These are phyloP conservation scores for Suhomyces sp. DNA, from an alignment of 805 yeast species.

Conservation along the genomic window DNA sequence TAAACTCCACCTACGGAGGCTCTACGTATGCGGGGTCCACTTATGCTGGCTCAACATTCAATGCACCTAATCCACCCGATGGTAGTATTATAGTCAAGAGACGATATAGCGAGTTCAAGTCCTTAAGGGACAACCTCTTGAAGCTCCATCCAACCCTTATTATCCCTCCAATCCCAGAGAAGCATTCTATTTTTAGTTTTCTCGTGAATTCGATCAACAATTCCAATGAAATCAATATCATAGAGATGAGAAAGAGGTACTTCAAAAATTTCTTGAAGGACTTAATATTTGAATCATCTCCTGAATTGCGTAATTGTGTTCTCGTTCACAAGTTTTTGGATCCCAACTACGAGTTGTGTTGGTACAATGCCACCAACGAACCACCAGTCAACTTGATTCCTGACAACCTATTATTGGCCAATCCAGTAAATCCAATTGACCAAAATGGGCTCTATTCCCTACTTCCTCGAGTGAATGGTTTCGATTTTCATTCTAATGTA, in stretches of 20 bases:
- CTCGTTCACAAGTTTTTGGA: constrained; percentile 50
- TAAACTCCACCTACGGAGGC: no score
- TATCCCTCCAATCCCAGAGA: constrained; percentile 47
- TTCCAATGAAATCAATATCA: constrained; percentile 34
- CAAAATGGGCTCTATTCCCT: constrained; percentile 54
- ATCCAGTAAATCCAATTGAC: constrained; percentile 50
- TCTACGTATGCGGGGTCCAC: no score
- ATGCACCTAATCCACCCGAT: constrained; percentile 3
- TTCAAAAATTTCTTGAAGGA: constrained; percentile 45
- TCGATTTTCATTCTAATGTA: constrained; percentile 29
- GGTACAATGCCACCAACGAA: constrained; percentile 51
- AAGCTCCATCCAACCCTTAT: constrained; percentile 40
- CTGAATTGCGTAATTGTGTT: constrained; percentile 33
- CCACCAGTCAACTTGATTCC: constrained; percentile 48
- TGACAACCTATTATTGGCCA: constrained; percentile 46
- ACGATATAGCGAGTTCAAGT: constrained; percentile 44
- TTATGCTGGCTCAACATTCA: constrained; percentile 1
- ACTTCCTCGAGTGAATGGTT: constrained; percentile 44
- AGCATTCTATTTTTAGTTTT: constrained; percentile 46
- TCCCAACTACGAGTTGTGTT: constrained; percentile 48
- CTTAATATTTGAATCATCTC: constrained; percentile 31
- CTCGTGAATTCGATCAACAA: constrained; percentile 40
- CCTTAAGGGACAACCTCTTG: constrained; percentile 37
- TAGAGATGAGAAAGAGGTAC: constrained; percentile 50
- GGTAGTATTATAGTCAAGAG: constrained; percentile 31